Percentiles rank a stretch among this genome's conserved stretches.
Evolutionary conservation across 768 basidiomycete species (phyloP).

Genomic region (Auriscalpium orientale): DNA sequence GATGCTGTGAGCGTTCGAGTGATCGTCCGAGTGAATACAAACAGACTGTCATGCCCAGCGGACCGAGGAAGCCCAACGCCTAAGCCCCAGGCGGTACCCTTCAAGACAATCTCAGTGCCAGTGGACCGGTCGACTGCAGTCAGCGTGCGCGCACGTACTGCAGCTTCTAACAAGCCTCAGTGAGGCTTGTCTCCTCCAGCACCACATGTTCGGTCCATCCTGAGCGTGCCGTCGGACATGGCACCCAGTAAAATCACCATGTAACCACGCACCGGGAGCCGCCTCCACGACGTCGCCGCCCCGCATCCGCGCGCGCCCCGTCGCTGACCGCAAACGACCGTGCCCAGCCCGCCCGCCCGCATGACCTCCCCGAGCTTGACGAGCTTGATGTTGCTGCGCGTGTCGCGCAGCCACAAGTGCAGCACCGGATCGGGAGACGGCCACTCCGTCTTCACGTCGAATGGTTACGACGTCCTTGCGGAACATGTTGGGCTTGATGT

Average conservation of each 20-base stretch:
- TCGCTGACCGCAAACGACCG: conserved; percentile 53
- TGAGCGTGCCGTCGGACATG: conserved; percentile 17
- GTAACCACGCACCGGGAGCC: conserved; percentile 40
- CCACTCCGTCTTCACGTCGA: conserved; percentile 69
- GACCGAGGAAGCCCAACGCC: conserved; percentile 73
- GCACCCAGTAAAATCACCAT: too few relatives aligned
- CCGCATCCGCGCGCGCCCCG: conserved; percentile 43
- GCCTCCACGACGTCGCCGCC: conserved; percentile 68
- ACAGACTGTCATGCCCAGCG: conserved; percentile 63
- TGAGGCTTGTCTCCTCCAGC: conserved; percentile 42
- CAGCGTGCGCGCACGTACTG: conserved; percentile 35
- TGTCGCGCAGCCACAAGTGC: conserved; percentile 74
- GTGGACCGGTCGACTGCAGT: not conserved
- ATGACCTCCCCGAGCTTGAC: conserved; percentile 45
- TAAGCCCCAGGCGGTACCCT: conserved; percentile 55
- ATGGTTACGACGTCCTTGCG: conserved; percentile 45
- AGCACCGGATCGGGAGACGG: conserved; percentile 83
- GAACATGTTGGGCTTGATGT: conserved; percentile 72
- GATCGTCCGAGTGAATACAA: not conserved
- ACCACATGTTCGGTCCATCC: conserved; percentile 78
- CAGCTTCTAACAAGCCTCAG: too few relatives aligned
- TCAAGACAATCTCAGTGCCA: not conserved
- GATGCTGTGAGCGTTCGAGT: not conserved
- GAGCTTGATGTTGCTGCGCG: conserved; percentile 66
- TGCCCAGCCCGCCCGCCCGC: conserved; percentile 61